Evolutionary conservation across 2,329 filamentous ascomycete genomes (phyloP).

Genomic region (Xylaria polymorpha): DNA sequence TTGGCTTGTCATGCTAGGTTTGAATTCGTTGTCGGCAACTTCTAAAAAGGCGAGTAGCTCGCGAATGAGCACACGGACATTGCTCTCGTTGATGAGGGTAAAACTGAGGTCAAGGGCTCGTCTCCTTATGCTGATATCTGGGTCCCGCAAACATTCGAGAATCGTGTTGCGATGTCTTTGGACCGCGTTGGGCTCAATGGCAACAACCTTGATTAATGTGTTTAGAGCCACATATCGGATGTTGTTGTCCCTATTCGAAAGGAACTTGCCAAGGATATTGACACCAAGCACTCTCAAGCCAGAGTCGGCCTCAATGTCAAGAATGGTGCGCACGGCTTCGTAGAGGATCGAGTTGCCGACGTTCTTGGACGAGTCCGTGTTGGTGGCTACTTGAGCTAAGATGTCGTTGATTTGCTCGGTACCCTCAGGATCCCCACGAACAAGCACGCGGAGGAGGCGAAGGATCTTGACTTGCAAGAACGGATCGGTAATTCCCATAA

Average conservation of each 20-base stretch:
- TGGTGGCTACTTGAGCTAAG: slow-evolving; percentile 94
- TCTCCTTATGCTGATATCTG: slow-evolving; percentile 96
- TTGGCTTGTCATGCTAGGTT: slow-evolving; percentile 97
- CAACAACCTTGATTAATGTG: slow-evolving; percentile 97
- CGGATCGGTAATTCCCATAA: slow-evolving; percentile 96
- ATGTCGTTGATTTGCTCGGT: slow-evolving; percentile 99
- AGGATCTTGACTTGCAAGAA: slow-evolving; percentile 98
- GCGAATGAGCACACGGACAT: slow-evolving; percentile 91
- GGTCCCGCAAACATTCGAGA: slow-evolving; percentile 92
- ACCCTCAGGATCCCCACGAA: slow-evolving; percentile 83
- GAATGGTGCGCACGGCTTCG: slow-evolving; percentile 94
- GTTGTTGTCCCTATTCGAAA: slow-evolving; percentile 99
- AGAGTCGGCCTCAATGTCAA: slow-evolving; percentile 98
- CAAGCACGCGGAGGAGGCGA: slow-evolving; percentile 84
- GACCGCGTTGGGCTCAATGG: slow-evolving; percentile 96
- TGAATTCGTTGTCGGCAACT: slow-evolving; percentile 98
- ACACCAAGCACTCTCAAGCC: slow-evolving; percentile 93
- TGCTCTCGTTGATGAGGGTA: slow-evolving; percentile 96
- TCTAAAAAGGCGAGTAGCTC: slow-evolving; percentile 96
- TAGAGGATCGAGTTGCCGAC: slow-evolving; percentile 98
- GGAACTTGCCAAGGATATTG: slow-evolving; percentile 97
- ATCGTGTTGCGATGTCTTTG: slow-evolving; percentile 98
- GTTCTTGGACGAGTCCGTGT: slow-evolving; percentile 98
- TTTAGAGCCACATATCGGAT: slow-evolving; percentile 98
- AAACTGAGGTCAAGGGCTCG: slow-evolving; percentile 98